Conservation (phyloP, 371 early-diverging fungal species). For the Mucor saturninus region DNA sequence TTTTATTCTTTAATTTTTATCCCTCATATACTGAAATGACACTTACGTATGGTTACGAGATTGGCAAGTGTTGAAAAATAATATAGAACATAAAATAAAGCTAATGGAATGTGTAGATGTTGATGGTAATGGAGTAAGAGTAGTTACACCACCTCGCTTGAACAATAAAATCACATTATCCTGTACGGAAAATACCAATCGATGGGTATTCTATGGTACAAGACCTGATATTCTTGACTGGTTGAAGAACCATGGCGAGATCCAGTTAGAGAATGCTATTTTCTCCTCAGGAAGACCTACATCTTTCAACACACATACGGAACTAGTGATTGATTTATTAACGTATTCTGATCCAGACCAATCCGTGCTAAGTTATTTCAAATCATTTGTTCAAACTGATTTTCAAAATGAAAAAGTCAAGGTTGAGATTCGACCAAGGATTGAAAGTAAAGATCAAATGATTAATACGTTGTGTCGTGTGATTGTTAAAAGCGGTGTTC, state of each 20-base stretch:
- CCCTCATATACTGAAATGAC: slow-evolving; percentile 23
- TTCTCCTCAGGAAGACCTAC: slow-evolving; percentile 28
- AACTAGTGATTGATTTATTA: slow-evolving; percentile 48
- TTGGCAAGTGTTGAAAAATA: slow-evolving; percentile 11
- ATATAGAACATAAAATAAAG: not conserved
- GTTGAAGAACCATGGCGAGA: slow-evolving; percentile 38
- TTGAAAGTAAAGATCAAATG: slow-evolving; percentile 48
- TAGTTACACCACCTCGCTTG: slow-evolving; percentile 46
- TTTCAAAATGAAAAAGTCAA: slow-evolving; percentile 41
- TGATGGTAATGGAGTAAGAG: slow-evolving; percentile 28
- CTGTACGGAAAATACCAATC: slow-evolving; percentile 39
- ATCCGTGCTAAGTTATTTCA: slow-evolving; percentile 36
- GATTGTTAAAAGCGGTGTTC: slow-evolving; percentile 34
- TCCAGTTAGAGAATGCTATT: slow-evolving; percentile 37
- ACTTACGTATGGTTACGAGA: slow-evolving; percentile 48
- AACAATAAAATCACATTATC: slow-evolving; percentile 42
- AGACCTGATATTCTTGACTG: slow-evolving; percentile 48
- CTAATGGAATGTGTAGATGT: slow-evolving; percentile 3
- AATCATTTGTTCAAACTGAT: slow-evolving; percentile 47
- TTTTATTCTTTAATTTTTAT: not conserved
- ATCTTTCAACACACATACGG: slow-evolving; percentile 37
- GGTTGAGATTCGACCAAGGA: slow-evolving; percentile 44
- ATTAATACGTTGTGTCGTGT: slow-evolving; percentile 38
- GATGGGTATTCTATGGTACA: slow-evolving; percentile 53
- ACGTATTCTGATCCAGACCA: slow-evolving; percentile 40